Percentiles rank a stretch among this genome's conserved stretches.
Evolutionary conservation across 768 basidiomycete genomes (phyloP).

Genomic region (Lanmaoa pseudosensibilis): DNA sequence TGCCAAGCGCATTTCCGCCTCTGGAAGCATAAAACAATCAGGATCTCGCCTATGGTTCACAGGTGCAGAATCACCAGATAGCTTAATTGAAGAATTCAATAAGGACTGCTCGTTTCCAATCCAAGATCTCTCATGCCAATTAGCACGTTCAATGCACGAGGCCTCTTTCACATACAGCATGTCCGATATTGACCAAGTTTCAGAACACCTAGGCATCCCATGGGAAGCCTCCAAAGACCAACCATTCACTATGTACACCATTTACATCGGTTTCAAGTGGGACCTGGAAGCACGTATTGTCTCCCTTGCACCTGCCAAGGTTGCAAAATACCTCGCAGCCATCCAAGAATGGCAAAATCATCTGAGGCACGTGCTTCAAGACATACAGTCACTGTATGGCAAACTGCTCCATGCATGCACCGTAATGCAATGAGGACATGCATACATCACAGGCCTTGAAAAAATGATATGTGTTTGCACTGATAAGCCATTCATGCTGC

Average conservation of each 20-base stretch:
- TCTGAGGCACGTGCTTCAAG: not conserved
- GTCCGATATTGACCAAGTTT: constrained; percentile 4
- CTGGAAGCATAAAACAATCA: too few species aligned
- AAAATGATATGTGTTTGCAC: constrained; percentile 33
- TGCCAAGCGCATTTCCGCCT: too few species aligned
- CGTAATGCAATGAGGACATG: constrained; percentile 33
- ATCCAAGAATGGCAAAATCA: not conserved
- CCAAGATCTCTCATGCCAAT: too few species aligned
- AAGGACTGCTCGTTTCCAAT: too few species aligned
- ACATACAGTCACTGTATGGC: not conserved
- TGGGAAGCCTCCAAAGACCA: constrained; percentile 13
- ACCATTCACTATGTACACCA: not conserved
- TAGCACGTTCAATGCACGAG: too few species aligned
- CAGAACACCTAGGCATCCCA: constrained; percentile 2
- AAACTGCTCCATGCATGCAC: not conserved
- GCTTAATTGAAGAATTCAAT: too few species aligned
- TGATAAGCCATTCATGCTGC: constrained; percentile 35
- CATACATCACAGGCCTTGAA: constrained; percentile 45
- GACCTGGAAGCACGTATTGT: not conserved
- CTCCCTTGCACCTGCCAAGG: not conserved
- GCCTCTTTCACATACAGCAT: too few species aligned
- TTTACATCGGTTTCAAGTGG: not conserved
- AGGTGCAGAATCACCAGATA: too few species aligned
- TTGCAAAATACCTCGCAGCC: not conserved
- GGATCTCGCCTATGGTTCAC: too few species aligned